phyloP scores from a whole-genome alignment of 169 alveolate genomes.

The Eimeria praecox region DNA sequence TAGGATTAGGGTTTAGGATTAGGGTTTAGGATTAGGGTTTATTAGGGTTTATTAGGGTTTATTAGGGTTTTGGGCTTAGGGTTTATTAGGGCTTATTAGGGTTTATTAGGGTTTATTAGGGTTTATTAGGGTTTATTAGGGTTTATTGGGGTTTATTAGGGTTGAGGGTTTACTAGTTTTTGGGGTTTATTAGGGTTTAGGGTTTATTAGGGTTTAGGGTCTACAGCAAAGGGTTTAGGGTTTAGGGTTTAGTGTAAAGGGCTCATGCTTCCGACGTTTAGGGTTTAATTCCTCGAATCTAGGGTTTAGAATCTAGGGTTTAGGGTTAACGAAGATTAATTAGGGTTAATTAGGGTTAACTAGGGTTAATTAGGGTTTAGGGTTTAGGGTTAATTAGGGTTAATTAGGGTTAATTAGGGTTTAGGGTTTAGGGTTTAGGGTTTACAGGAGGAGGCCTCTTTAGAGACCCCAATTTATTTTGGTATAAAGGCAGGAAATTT shows the following conservation, averaged over 20 bases:
- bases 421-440: conserved; percentile 40
- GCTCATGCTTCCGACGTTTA: too few relatives aligned
- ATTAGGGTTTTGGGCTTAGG: neutral
- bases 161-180: too few relatives aligned
- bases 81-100: neutral
- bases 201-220: neutral
- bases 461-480: conserved; percentile 58
- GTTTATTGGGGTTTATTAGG: too few relatives aligned
- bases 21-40: too few relatives aligned
- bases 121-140: too few relatives aligned
- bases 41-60: too few relatives aligned
- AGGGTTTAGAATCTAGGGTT: conserved; percentile 13
- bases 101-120: too few relatives aligned
- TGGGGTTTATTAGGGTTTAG: too few relatives aligned
- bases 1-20: conserved; percentile 4
- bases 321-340: conserved; percentile 5
- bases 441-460: neutral
- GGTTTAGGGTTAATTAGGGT: neutral
- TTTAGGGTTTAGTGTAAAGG: too few relatives aligned
- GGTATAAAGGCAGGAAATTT: conserved; percentile 62
- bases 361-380: neutral
- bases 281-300: neutral
- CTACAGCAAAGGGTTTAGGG: too few relatives aligned
- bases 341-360: neutral
- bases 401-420: neutral